phyloP scores from a whole-genome alignment of 2,329 filamentous ascomycete species.

The Ascocoryne sarcoides region DNA sequence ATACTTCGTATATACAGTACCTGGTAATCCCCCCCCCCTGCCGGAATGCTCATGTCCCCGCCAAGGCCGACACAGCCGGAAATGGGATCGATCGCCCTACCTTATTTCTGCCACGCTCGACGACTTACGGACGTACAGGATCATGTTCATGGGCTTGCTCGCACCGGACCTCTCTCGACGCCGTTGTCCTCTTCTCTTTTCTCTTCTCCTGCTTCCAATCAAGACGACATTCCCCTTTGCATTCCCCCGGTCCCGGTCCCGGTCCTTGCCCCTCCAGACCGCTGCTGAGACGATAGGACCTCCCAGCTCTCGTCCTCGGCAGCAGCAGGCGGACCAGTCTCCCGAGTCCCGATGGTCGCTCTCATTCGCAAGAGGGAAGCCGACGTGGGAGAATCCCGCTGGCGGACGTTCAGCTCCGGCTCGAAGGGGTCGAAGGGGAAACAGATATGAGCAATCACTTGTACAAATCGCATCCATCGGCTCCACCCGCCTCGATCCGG shows the following conservation, averaged over 20 bases:
- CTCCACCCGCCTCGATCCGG: neutral
- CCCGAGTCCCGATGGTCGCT: neutral
- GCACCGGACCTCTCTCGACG: neutral
- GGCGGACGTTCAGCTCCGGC: neutral
- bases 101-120: neutral
- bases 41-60: neutral
- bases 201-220: no score
- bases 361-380: neutral
- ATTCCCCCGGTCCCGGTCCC: no score
- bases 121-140: neutral
- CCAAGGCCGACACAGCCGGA: neutral
- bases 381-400: neutral
- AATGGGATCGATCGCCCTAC: neutral
- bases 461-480: neutral
- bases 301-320: neutral
- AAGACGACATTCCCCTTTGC: no score
- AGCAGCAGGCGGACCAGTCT: neutral
- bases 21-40: neutral
- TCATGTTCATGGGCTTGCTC: no score
- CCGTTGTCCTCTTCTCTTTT: neutral
- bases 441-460: neutral
- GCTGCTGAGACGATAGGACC: neutral
- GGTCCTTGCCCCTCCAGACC: no score
- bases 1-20: neutral
- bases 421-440: neutral